phyloP scores from a whole-genome alignment of 805 yeast genomes.

The Candida nemodendra region DNA sequence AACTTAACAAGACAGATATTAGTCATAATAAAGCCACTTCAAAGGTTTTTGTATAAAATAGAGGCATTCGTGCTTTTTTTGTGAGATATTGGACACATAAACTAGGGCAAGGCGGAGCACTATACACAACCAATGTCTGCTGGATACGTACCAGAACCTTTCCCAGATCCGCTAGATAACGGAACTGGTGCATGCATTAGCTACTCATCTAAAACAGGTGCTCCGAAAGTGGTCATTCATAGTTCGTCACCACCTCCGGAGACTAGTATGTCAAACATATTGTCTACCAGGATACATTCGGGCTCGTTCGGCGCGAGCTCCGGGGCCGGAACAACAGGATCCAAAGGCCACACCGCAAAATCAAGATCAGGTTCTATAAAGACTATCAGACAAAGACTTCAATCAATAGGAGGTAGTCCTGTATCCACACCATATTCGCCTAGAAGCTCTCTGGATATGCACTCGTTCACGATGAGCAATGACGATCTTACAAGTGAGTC shows the following conservation, averaged over 20 bases:
- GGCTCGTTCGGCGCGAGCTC: neutral
- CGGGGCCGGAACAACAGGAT: neutral
- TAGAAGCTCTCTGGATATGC: constrained; percentile 20
- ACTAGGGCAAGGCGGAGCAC: too few relatives aligned
- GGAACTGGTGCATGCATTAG: constrained; percentile 1
- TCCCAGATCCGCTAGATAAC: constrained; percentile 5
- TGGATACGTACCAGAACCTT: constrained; percentile 6
- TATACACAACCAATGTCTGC: too few relatives aligned
- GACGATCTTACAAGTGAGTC: constrained; percentile 28
- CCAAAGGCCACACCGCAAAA: constrained; percentile 5
- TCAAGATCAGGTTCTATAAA: constrained; percentile 25
- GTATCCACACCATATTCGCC: constrained; percentile 16
- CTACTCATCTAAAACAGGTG: constrained; percentile 11
- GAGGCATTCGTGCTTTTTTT: too few relatives aligned
- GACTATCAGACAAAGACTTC: constrained; percentile 17
- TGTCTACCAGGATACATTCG: constrained; percentile 7
- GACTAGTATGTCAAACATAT: constrained; percentile 6
- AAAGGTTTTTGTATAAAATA: too few relatives aligned
- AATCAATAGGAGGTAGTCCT: constrained; percentile 11
- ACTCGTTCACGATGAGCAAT: constrained; percentile 19
- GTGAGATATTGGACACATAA: too few relatives aligned
- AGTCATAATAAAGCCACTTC: too few relatives aligned
- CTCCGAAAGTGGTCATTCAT: constrained; percentile 9
- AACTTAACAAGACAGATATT: too few relatives aligned
- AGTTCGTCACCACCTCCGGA: constrained; percentile 12